These are phyloP conservation scores for Aegilops bicornis DNA, from an alignment of 176 grass and related monocot species.

Conservation along the genomic window DNA sequence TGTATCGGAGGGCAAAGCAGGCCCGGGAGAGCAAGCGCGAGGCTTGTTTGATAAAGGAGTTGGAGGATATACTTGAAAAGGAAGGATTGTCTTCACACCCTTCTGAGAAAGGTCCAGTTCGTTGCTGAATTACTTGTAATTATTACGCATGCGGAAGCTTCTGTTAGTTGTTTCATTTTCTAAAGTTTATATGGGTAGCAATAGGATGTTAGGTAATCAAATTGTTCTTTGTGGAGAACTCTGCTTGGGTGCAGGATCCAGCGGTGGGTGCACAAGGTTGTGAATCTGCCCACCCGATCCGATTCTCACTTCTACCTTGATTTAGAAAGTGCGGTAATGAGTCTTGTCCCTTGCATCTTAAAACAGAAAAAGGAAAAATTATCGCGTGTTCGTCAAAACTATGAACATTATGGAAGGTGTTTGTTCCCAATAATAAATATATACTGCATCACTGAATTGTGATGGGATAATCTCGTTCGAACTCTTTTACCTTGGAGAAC, in stretches of 20 bases:
- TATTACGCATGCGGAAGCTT: neutral
- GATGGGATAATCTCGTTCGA: neutral
- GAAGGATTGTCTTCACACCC: conserved; percentile 88
- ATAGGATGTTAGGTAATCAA: neutral
- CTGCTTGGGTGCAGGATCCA: neutral
- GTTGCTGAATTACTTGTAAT: conserved; percentile 16
- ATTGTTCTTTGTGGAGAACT: neutral
- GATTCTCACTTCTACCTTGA: neutral
- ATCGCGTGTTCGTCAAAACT: neutral
- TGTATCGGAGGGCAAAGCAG: conserved; percentile 89
- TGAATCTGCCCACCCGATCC: neutral
- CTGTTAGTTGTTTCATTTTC: conserved; percentile 9
- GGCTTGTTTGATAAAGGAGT: conserved; percentile 70
- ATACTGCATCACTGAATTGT: neutral
- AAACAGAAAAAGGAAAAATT: neutral
- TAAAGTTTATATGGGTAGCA: neutral
- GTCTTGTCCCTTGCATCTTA: neutral
- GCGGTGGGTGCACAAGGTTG: conserved; percentile 4
- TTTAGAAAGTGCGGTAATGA: neutral
- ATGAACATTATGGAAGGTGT: neutral
- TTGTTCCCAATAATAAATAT: conserved; percentile 10
- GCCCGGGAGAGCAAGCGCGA: conserved; percentile 85
- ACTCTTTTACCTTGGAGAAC: neutral
- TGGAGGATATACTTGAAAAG: conserved; percentile 87
- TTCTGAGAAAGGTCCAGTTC: conserved; percentile 84